A percentile compares a stretch with the other conserved stretches of the same genome.
Evolutionary conservation across 2,329 filamentous ascomycete genomes (phyloP).

Genomic region (Pestalotiopsis sp.): DNA sequence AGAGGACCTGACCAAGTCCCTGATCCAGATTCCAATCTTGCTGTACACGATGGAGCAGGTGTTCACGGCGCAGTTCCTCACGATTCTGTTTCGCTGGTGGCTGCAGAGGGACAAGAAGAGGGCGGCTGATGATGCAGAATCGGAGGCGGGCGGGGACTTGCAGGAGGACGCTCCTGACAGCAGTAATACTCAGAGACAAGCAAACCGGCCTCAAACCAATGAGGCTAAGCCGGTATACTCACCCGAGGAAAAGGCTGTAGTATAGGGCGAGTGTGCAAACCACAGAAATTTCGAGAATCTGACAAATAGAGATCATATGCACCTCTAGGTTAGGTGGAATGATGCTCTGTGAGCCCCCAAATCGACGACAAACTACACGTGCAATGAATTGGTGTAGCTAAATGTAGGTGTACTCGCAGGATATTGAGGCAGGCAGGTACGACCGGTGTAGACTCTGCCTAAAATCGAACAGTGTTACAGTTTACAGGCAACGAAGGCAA

Average conservation of each 20-base stretch:
- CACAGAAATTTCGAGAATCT: no score
- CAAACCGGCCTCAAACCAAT: not conserved
- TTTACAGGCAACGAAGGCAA: no score
- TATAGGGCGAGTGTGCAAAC: not conserved
- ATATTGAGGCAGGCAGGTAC: no score
- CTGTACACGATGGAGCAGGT: conserved; percentile 63
- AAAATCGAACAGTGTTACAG: no score
- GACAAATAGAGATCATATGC: no score
- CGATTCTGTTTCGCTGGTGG: conserved; percentile 48
- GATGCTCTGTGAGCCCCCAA: no score
- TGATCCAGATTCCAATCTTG: conserved; percentile 66
- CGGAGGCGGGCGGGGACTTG: conserved; percentile 5
- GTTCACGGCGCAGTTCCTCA: conserved; percentile 34
- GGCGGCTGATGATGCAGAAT: conserved; percentile 26
- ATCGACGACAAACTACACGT: no score
- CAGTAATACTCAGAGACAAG: not conserved
- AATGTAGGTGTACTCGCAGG: no score
- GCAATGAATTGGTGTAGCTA: no score
- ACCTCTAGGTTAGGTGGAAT: no score
- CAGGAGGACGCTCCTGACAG: not conserved
- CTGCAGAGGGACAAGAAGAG: conserved; percentile 33
- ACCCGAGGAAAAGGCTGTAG: not conserved
- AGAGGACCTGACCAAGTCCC: conserved; percentile 55
- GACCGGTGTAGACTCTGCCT: no score
- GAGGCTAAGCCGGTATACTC: not conserved